phyloP scores from a whole-genome alignment of 2,329 filamentous ascomycete genomes.

The Raffaelea deltoideospora region DNA sequence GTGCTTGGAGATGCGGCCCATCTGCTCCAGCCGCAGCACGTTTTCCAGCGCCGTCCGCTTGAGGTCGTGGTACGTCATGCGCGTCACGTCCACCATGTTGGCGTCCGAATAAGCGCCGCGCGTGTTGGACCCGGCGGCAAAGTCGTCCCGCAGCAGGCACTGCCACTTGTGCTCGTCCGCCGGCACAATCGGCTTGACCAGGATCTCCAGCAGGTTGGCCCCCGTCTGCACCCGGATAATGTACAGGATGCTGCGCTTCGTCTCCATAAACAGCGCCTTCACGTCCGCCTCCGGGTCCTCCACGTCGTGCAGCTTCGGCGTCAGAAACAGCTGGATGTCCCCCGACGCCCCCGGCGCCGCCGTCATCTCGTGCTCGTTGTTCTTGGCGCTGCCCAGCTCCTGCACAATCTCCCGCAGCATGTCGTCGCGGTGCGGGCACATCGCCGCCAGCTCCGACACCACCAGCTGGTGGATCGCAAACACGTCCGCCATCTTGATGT shows the following conservation, averaged over 20 bases:
- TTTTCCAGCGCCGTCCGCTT: constrained; percentile 92
- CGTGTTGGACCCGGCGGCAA: constrained; percentile 49
- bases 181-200: constrained; percentile 72
- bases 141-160: constrained; percentile 66
- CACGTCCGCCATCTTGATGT: constrained; percentile 97
- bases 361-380: constrained; percentile 85
- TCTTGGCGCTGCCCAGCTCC: constrained; percentile 90
- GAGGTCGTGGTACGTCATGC: constrained; percentile 79
- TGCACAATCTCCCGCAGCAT: constrained; percentile 80
- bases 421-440: constrained; percentile 74
- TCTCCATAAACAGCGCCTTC: constrained; percentile 94
- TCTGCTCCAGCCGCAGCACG: constrained; percentile 73
- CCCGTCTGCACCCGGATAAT: constrained; percentile 95
- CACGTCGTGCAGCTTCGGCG: constrained; percentile 74
- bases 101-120: constrained; percentile 80
- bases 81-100: constrained; percentile 77
- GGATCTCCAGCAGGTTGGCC: constrained; percentile 81
- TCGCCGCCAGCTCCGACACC: constrained; percentile 57
- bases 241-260: constrained; percentile 90
- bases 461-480: constrained; percentile 90
- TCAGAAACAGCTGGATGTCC: constrained; percentile 83
- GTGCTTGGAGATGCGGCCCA: constrained; percentile 72
- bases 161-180: constrained; percentile 90
- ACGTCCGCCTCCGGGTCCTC: constrained; percentile 87
- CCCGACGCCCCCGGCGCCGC: constrained; percentile 72